Evolutionary conservation across 176 grass and related monocot genomes (phyloP).

Genomic region (Alloteropsis semialata): DNA sequence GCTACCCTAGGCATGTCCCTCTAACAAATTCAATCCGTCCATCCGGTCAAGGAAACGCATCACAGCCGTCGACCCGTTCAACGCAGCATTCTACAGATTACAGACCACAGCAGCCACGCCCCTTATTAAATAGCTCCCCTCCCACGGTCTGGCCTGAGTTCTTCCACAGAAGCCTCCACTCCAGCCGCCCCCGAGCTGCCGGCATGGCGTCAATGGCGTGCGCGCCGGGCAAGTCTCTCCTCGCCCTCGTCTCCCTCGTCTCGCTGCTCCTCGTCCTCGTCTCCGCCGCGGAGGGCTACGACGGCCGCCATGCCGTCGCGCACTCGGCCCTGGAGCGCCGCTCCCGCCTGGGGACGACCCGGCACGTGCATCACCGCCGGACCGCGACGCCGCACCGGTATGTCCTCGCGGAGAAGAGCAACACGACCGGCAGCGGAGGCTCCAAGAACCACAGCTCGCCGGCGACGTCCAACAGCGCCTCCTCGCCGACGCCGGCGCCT

Average conservation of each 20-base stretch:
- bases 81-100: background rate
- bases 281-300: constrained; percentile 10
- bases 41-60: background rate
- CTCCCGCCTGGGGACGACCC: background rate
- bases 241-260: background rate
- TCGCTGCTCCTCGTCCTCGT: constrained; percentile 4
- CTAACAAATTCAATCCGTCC: background rate
- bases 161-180: too few species aligned
- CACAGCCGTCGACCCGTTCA: background rate
- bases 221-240: background rate
- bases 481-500: background rate
- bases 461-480: background rate
- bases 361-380: constrained; percentile 24
- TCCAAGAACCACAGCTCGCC: background rate
- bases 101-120: background rate
- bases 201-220: constrained; percentile 17
- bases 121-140: constrained; percentile 2
- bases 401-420: constrained; percentile 36
- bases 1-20: background rate
- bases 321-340: constrained; percentile 4
- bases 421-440: background rate
- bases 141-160: too few species aligned
- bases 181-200: background rate
- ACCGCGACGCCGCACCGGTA: constrained; percentile 27
- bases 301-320: background rate